phyloP scores from a whole-genome alignment of 805 yeast genomes.

The Pichia occidentalis region DNA sequence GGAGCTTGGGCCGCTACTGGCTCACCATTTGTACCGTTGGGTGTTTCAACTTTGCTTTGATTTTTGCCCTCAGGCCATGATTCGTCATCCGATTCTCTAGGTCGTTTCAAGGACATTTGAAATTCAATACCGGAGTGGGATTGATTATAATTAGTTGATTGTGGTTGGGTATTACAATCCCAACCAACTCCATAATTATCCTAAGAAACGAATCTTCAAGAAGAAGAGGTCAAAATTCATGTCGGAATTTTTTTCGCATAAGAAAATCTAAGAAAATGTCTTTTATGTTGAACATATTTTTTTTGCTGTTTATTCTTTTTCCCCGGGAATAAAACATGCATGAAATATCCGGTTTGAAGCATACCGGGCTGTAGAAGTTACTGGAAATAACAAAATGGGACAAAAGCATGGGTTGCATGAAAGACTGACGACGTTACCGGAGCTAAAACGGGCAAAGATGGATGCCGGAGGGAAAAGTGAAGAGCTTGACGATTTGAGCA shows the following conservation, averaged over 20 bases:
- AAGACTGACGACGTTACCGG: slow-evolving; percentile 7
- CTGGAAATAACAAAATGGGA: background rate
- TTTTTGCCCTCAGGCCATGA: too few relatives aligned
- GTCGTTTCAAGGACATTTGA: slow-evolving; percentile 11
- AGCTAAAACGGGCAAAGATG: background rate
- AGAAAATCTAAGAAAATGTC: too few relatives aligned
- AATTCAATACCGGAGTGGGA: too few relatives aligned
- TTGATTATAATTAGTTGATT: too few relatives aligned
- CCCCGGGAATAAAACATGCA: too few relatives aligned
- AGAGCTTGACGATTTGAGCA: background rate
- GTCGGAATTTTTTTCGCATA: too few relatives aligned
- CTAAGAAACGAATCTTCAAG: too few relatives aligned
- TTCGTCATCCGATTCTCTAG: slow-evolving; percentile 13
- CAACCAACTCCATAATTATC: too few relatives aligned
- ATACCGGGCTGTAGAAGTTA: too few relatives aligned
- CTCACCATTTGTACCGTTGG: background rate
- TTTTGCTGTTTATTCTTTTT: background rate
- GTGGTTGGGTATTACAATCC: too few relatives aligned
- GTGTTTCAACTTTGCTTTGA: background rate
- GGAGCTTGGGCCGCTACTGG: background rate
- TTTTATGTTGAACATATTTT: background rate
- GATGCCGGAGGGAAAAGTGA: background rate
- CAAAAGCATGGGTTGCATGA: background rate
- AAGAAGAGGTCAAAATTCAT: too few relatives aligned
- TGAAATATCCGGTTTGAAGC: too few relatives aligned